Conservation (phyloP, 768 basidiomycete species). For the Suillus luteus region DNA sequence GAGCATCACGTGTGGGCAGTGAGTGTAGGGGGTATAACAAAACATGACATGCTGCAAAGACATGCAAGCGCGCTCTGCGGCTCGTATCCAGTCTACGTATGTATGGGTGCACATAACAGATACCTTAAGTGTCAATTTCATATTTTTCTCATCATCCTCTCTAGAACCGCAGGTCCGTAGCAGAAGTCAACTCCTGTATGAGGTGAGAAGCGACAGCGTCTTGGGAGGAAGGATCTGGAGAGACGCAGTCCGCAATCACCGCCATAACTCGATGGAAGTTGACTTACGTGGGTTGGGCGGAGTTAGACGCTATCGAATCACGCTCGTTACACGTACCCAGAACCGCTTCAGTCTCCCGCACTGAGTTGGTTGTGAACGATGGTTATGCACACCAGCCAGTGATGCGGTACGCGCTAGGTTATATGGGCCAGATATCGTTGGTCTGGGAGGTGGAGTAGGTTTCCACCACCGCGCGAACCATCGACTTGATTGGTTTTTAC, state of each 20-base stretch:
- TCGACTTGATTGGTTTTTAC: constrained; percentile 11
- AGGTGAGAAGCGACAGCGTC: background rate
- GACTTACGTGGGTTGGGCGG: background rate
- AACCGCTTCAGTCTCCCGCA: constrained; percentile 30
- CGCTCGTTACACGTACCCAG: constrained; percentile 28
- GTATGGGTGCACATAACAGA: background rate
- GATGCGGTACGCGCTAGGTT: constrained; percentile 32
- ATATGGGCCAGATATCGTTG: constrained; percentile 36
- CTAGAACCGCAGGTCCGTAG: constrained; percentile 3
- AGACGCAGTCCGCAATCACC: background rate
- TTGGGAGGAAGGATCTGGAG: background rate
- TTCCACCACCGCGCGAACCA: constrained; percentile 35
- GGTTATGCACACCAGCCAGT: constrained; percentile 30
- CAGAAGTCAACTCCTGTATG: constrained; percentile 2
- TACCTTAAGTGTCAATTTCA: constrained; percentile 1
- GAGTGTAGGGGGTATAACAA: constrained; percentile 17
- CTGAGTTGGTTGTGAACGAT: constrained; percentile 20
- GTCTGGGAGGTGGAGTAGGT: constrained; percentile 25
- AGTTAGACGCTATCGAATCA: constrained; percentile 19
- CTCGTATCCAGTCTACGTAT: background rate
- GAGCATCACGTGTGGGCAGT: constrained; percentile 16
- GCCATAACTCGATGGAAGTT: background rate
- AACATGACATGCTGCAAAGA: constrained; percentile 21
- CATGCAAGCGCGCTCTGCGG: constrained; percentile 5
- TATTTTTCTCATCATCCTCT: background rate